Base-by-base conservation (phyloP, 345 rosid species). In the Lumnitzera racemosa region DNA sequence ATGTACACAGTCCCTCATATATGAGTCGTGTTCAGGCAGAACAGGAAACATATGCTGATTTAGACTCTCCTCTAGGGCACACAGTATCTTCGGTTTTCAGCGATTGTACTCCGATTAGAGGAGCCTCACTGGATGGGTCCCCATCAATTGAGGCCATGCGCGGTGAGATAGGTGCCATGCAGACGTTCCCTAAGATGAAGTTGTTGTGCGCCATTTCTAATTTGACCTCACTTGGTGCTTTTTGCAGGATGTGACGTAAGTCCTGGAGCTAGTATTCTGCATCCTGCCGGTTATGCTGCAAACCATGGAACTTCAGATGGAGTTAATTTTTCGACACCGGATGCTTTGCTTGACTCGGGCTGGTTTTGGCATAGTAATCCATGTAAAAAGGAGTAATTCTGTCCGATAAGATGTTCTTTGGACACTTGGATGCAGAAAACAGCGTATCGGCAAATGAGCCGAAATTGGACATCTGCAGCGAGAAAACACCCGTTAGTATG, bases 61-160 rank as follows among this genome's bases (percentile, higher is more conserved):
- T 70, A 24, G 72, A 78, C 43, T 74, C 87, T 29, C 70, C 75
- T 54, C 65, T 67, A 51, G 61, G 72, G 65, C 72, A 62, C 65
- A 68, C 76, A 51, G 67, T 76, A 65, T 50, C 73, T 53, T 75
- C 80, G 16, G 57, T 62, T 15, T 52, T 67, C 50, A 67, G 65
- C 9, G 76, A 69, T 58, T 59, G 63, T 24, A 58, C 83, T 59
- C 76, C 73, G 47, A 62, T 64, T 41, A 70, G 53, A 36, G 68
- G 59, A 80, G 72, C 46, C 61, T 67, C 64, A 15, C 47, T 67
- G 46, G 80, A 70, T 6, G 78, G 73, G 49, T 54, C 41, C 56
- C 65, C 48, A 48, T 20, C 36, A 3, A 54, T 53, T 25, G 51
- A 62, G 62, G 53, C 57, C 49, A 60, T 68, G 54, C 60, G 52